Percentiles rank a stretch among this genome's conserved stretches.
These are phyloP conservation scores for Tuber magnatum DNA, from an alignment of 495 filamentous ascomycete genomes.

Conservation along the genomic window DNA sequence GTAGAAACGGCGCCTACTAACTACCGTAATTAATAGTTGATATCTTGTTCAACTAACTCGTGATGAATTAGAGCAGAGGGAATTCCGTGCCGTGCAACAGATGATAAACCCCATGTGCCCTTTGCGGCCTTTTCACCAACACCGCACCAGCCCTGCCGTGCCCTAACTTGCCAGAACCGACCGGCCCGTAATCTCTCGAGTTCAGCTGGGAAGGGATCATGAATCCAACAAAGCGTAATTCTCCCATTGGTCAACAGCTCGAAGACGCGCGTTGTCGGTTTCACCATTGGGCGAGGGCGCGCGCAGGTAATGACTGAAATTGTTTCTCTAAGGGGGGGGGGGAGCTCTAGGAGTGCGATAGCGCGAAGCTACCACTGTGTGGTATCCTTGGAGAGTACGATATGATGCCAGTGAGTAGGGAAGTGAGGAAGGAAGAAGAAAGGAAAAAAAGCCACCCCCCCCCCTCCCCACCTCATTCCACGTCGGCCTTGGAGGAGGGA, in stretches of 20 bases:
- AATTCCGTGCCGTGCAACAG: too few species aligned
- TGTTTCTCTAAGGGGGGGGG: not conserved
- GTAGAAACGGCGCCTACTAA: not conserved
- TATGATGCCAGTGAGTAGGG: too few species aligned
- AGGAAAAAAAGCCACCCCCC: not conserved
- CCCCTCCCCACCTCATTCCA: not conserved
- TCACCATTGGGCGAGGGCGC: not conserved
- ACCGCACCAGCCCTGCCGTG: not conserved
- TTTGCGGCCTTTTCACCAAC: constrained; percentile 4
- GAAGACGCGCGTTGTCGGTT: constrained; percentile 4
- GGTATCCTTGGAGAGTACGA: not conserved
- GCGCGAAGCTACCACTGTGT: not conserved
- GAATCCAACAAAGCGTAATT: not conserved
- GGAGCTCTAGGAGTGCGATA: not conserved
- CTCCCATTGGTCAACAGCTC: not conserved
- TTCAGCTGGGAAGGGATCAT: constrained; percentile 4
- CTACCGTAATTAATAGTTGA: not conserved
- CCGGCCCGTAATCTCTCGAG: not conserved
- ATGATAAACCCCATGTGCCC: not conserved
- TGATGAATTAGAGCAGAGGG: not conserved
- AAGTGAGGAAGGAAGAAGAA: not conserved
- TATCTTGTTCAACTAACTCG: not conserved
- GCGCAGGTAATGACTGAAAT: not conserved
- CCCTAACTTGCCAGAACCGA: not conserved
- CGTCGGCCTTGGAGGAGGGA: not conserved